These are phyloP conservation scores for Rhodotorula babjevae DNA, from an alignment of 768 basidiomycete species.

Conservation along the genomic window DNA sequence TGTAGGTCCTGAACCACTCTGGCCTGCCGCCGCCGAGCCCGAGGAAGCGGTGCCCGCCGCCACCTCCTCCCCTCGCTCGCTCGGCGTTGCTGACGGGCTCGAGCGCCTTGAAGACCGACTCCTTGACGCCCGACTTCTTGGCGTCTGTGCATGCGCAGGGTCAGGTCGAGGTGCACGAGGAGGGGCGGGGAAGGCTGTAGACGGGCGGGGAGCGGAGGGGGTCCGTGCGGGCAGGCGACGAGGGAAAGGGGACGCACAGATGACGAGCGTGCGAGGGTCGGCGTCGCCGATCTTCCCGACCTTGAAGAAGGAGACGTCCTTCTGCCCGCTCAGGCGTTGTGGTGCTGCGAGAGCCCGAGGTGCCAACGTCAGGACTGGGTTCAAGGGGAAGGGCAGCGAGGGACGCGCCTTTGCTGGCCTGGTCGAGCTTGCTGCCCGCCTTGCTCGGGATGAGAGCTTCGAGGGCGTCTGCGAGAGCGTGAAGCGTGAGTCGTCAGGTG, in stretches of 20 bases:
- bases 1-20: constrained; percentile 92
- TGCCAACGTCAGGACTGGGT: rapidly evolving
- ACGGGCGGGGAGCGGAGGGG: no score
- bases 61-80: constrained; percentile 71
- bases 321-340: constrained; percentile 81
- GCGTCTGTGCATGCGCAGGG: constrained; percentile 43
- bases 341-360: constrained; percentile 51
- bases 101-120: constrained; percentile 93
- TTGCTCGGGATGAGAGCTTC: constrained; percentile 89
- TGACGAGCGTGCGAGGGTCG: constrained; percentile 67
- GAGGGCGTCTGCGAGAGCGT: constrained; percentile 62
- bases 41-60: constrained; percentile 47
- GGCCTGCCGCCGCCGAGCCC: constrained; percentile 73
- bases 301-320: constrained; percentile 93
- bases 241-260: constrained; percentile 49
- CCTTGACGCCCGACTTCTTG: constrained; percentile 92
- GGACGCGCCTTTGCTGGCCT: constrained; percentile 53
- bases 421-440: constrained; percentile 51
- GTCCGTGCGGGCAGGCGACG: no score
- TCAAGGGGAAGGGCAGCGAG: not conserved
- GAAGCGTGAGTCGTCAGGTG: not conserved
- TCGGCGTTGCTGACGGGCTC: constrained; percentile 79
- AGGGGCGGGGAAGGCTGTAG: no score
- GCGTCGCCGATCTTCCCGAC: constrained; percentile 73
- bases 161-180: not conserved